Conservation (phyloP, 2,329 filamentous ascomycete species). For the Knoxdaviesia capensis region DNA sequence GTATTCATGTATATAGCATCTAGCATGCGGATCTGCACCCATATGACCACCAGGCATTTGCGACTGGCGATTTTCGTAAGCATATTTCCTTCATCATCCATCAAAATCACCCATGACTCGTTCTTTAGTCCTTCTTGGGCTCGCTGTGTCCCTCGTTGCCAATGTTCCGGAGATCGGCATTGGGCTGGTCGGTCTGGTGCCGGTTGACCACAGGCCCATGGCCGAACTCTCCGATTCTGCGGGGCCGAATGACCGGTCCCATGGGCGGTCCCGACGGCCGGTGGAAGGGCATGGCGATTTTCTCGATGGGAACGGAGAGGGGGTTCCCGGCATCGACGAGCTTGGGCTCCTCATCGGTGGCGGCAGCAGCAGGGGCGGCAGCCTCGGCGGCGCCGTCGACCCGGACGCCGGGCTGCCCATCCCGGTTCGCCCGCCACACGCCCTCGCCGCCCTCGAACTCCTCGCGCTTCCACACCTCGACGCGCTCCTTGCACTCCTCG, state of each 20-base stretch:
- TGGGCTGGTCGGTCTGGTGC: neutral
- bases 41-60: no score
- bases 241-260: neutral
- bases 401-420: conserved; percentile 39
- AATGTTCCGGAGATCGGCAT: no score
- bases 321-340: neutral
- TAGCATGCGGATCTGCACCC: no score
- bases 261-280: neutral
- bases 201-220: conserved; percentile 1
- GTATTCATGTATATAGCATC: no score
- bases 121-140: neutral
- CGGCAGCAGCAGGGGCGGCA: neutral
- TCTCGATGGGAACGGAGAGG: conserved; percentile 1
- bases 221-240: conserved; percentile 1
- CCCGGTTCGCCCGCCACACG: conserved; percentile 75
- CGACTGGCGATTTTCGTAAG: no score
- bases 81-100: no score
- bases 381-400: conserved; percentile 11
- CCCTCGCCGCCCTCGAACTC: conserved; percentile 62
- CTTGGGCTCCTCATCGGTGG: neutral
- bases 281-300: neutral
- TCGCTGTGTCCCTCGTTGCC: neutral
- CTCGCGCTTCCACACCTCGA: conserved; percentile 94
- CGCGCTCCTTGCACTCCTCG: conserved; percentile 64
- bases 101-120: neutral